Base-by-base conservation (phyloP, 192 early-diverging fungal genomes). In the Physocladia obscura region DNA sequence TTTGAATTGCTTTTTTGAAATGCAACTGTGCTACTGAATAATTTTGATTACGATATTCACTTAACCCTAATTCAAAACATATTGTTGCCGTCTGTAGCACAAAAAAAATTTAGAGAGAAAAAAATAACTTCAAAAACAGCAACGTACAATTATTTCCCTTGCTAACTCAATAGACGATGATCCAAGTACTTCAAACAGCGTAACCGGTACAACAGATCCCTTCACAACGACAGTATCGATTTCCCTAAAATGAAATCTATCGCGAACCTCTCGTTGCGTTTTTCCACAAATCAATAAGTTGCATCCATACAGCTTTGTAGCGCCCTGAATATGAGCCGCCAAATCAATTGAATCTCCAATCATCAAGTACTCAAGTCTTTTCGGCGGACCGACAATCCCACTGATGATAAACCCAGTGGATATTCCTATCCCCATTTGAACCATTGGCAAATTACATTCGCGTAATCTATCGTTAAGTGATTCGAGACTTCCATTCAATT, bases 11-110 rank as follows among this genome's bases (percentile, higher is more conserved):
- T 57, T 84, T 84, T 60, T 75, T 69, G 67, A 84, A 84, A 67
- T 84, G 83, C 3, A 44, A 58, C 21, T 79, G 56, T 4, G 83
- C 83, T 1, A 65, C 76, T 2, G 55, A 59, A 40, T 80, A 84
- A 40, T 80, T 82, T 47, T 75, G 72, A 22, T 58, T 36, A 17
- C 79, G 38, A 55, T 84, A 84, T 40, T 82, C 80, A 19, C 73
- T 56, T 0, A 84, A 59, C 15, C 83, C 83, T 4, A 84, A 69
- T 68, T 84, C 83, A 68, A 75, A 84, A 63, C 80, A 84, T n/a
- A 84, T 79, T 11, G 82, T 52, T 3, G 76, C 57, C 55, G 76
- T 68, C 60, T 67, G 5, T 31, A 57, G 13, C 11, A 37, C 13
- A 3, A 13, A 13, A 15, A 27, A 34, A 36, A 52, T 51, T 17